A percentile compares a stretch with the other conserved stretches of the same genome.
Conservation (phyloP, 2,329 filamentous ascomycete genomes). For the Penicillium corylophilum region DNA sequence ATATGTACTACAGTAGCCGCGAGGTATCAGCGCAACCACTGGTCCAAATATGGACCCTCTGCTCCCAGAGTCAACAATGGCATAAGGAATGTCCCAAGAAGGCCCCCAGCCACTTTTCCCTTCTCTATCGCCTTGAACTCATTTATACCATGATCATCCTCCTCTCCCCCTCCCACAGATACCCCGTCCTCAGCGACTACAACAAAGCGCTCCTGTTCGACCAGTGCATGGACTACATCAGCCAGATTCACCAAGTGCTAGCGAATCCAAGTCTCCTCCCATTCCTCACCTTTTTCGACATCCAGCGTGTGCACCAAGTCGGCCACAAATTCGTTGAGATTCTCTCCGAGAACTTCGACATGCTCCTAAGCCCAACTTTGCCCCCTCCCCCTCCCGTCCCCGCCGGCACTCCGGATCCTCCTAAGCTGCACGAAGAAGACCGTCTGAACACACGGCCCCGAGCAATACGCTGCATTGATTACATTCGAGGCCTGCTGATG, state of each 20-base stretch:
- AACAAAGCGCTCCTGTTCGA: conserved; percentile 82
- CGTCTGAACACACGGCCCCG: conserved; percentile 36
- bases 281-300: conserved; percentile 84
- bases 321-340: conserved; percentile 58
- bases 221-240: conserved; percentile 77
- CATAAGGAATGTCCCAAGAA: conserved; percentile 69
- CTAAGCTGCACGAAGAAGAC: conserved; percentile 30
- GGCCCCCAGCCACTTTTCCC: conserved; percentile 64
- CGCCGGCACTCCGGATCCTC: conserved; percentile 33
- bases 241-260: conserved; percentile 68
- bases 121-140: conserved; percentile 82
- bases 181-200: conserved; percentile 69
- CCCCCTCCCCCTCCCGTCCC: conserved; percentile 31
- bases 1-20: conserved; percentile 76
- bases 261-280: conserved; percentile 59
- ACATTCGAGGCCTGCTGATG: conserved; percentile 33
- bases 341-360: conserved; percentile 54
- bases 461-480: conserved; percentile 33
- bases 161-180: conserved; percentile 73
- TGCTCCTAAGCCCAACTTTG: conserved; percentile 35
- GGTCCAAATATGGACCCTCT: conserved; percentile 40
- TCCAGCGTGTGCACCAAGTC: conserved; percentile 75
- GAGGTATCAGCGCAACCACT: conserved; percentile 67
- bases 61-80: conserved; percentile 69
- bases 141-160: conserved; percentile 91